These are phyloP conservation scores for Cutaneotrichosporon sp. DNA, from an alignment of 1,284 basidiomycete species.

Conservation along the genomic window DNA sequence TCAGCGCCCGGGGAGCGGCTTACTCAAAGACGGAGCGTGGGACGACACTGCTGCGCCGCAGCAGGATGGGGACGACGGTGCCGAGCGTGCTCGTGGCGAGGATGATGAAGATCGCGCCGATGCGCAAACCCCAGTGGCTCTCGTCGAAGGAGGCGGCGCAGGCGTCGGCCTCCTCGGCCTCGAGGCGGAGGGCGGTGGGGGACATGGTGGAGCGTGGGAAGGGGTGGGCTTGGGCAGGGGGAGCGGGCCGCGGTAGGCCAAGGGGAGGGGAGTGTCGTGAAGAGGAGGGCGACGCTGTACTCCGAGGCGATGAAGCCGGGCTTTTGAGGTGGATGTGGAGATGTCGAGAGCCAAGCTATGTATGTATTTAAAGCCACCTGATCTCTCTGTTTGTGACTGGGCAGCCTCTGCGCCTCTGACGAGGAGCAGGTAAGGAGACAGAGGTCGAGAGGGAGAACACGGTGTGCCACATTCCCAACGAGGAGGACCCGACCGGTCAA, in stretches of 20 bases:
- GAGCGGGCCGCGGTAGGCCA: neutral
- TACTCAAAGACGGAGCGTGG: constrained; percentile 73
- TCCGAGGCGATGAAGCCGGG: too few relatives aligned
- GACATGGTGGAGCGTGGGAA: neutral
- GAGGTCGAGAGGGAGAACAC: too few relatives aligned
- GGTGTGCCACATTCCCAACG: neutral
- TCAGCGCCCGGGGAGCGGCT: constrained; percentile 52
- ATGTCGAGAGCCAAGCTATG: too few relatives aligned
- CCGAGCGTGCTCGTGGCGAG: constrained; percentile 59
- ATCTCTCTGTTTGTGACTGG: too few relatives aligned
- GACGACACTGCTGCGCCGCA: constrained; percentile 64
- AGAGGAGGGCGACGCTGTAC: too few relatives aligned
- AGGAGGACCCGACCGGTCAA: constrained; percentile 7
- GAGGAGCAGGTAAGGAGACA: too few relatives aligned
- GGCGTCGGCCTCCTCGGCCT: constrained; percentile 7
- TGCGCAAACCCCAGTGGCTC: constrained; percentile 58
- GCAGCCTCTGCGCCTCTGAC: too few relatives aligned
- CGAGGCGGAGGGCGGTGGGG: neutral
- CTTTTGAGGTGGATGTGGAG: too few relatives aligned
- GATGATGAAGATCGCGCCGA: constrained; percentile 88
- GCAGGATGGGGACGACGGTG: constrained; percentile 79
- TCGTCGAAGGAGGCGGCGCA: constrained; percentile 31
- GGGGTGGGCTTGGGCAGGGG: too few relatives aligned
- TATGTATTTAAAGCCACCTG: too few relatives aligned
- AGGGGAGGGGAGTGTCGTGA: neutral